phyloP scores from a whole-genome alignment of 2,329 filamentous ascomycete genomes.

The Calonectria honghensis region DNA sequence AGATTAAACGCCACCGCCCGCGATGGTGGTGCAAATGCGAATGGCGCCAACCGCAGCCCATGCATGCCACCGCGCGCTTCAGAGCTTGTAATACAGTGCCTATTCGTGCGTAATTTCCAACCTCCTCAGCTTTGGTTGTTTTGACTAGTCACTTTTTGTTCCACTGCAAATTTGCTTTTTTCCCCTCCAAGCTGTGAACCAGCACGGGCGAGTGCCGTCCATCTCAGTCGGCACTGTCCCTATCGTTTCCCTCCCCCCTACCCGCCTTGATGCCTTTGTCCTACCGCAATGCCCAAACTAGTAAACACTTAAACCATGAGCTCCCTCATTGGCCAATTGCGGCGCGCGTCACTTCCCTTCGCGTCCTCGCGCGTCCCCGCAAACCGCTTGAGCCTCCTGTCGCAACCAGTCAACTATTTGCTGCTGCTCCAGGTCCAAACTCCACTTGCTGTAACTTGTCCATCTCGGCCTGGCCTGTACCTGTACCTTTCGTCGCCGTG shows the following conservation, averaged over 20 bases:
- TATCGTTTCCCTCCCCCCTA: too few relatives aligned
- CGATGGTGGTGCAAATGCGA: neutral
- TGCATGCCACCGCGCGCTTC: neutral
- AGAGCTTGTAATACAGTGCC: neutral
- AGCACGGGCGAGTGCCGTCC: conserved; percentile 5
- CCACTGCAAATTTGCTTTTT: neutral
- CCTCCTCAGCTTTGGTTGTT: neutral
- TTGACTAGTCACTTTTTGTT: neutral
- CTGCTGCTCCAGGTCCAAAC: neutral
- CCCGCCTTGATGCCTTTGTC: too few relatives aligned
- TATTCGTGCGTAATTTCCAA: neutral
- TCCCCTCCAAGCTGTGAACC: neutral
- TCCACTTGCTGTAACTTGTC: conserved; percentile 6
- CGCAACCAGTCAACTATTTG: conserved; percentile 42
- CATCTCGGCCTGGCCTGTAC: conserved; percentile 4
- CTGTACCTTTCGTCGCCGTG: neutral
- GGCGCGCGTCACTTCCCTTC: conserved; percentile 49
- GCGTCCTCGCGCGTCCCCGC: conserved; percentile 57
- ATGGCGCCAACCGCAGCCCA: neutral
- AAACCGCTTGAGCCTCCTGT: conserved; percentile 51
- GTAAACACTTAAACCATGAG: conserved; percentile 49
- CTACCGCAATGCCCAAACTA: conserved; percentile 27
- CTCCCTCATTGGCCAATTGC: conserved; percentile 56
- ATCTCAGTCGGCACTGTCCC: conserved; percentile 17
- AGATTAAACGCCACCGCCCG: neutral